Evolutionary conservation across 768 basidiomycete species (phyloP), one percentile per base, ranked within the genome.

Genomic region (Amanita rubescens): DNA sequence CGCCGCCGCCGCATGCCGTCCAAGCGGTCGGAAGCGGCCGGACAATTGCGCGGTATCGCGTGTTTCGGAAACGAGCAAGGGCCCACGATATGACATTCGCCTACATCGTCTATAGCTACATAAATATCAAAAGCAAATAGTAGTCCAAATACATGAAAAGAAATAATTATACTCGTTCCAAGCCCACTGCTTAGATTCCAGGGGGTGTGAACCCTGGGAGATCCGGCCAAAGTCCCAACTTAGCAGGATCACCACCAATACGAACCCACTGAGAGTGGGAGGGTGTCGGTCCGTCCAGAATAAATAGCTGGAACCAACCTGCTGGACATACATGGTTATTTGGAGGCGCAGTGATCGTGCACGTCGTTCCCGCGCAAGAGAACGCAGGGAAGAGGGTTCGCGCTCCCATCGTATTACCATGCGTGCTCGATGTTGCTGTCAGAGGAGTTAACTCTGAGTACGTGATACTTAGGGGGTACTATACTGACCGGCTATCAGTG

Each of bases 321-420:
- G 88, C 89, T 14, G 89, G 87, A 15, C 78, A 80, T 9, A 90
- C 71, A 57, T 70, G 69, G 6, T 78, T 69, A 59, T 88, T 82
- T 0, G 89, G 88, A 9, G 89, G 90, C 0, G 88, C 84, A 6
- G 80, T 79, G 60, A 96, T 84, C 7, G 83, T 85, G 61, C 94
- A 86, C 1, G 78, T 81, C 45, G 77, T 84, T 14, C 85, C 89
- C 1, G 76, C 61, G 64, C 82, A 87, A 6, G 77, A 71, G 64
- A 92, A 85, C 14, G 74, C 77, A 3, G 92, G 85, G 73, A 90
- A 89, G 59, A 90, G 67, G 1, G 79, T 81, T 51, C 85, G 75
- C 1, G 78, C 77, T 1, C 84, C 85, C 84, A 90, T 89, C 0
- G 80, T 68, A 59, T 89, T 90, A 9, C 87, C 87, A 62, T 88